phyloP scores from a whole-genome alignment of 2,329 filamentous ascomycete species.

The Mycosphaerelloides madeirae region DNA sequence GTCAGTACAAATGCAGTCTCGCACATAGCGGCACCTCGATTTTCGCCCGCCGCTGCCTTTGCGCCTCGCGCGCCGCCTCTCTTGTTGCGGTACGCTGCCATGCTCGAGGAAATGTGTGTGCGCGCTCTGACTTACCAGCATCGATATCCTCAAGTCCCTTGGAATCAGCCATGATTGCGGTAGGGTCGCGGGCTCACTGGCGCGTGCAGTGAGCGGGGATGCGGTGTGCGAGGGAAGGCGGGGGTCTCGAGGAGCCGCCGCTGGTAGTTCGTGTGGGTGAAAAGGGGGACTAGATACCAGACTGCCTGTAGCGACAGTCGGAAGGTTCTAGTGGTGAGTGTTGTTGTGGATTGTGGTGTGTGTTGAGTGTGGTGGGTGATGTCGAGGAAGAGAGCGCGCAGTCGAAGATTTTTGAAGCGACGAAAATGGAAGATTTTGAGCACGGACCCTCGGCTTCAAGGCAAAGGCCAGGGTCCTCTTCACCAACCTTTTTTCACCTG shows the following conservation, averaged over 20 bases:
- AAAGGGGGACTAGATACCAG: constrained; percentile 43
- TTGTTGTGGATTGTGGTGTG: constrained; percentile 24
- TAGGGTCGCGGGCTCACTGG: constrained; percentile 55
- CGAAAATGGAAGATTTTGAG: constrained; percentile 19
- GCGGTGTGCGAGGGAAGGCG: constrained; percentile 35
- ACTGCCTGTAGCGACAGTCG: constrained; percentile 44
- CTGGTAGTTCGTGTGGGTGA: constrained; percentile 30
- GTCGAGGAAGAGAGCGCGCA: constrained; percentile 1
- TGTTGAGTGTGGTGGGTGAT: constrained; percentile 16
- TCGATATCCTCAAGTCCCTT: constrained; percentile 98
- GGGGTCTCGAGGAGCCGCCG: constrained; percentile 38
- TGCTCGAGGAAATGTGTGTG: too few species aligned
- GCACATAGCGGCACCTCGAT: neutral
- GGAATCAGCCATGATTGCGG: constrained; percentile 96
- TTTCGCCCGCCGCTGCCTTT: neutral
- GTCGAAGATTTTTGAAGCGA: constrained; percentile 10
- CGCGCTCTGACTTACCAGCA: constrained; percentile 68
- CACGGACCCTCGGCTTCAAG: too few species aligned
- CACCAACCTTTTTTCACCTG: neutral
- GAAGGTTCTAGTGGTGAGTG: constrained; percentile 35
- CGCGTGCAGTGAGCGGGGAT: constrained; percentile 67
- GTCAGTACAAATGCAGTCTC: constrained; percentile 2
- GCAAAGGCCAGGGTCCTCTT: too few species aligned
- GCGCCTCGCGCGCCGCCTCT: constrained; percentile 1
- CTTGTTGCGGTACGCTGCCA: too few species aligned